Evolutionary conservation across 768 basidiomycete genomes (phyloP).

Genomic region (Pleurotus ostreatus): DNA sequence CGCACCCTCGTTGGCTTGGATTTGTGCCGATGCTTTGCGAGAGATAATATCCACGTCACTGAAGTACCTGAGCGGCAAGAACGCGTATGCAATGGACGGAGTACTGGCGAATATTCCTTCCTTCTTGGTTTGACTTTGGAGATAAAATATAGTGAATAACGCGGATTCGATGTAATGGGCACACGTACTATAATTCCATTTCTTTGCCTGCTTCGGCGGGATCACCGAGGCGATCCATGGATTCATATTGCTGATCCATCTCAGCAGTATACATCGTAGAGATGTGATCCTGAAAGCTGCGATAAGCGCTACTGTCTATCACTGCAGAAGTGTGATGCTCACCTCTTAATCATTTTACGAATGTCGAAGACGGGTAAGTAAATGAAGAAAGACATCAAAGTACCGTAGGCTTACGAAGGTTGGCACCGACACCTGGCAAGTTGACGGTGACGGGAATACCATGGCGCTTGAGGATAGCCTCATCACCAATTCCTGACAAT

Average conservation of each 20-base stretch:
- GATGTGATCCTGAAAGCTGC: slow-evolving; percentile 14
- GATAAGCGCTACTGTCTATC: too few species aligned
- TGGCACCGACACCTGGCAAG: slow-evolving; percentile 26
- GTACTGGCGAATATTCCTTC: slow-evolving; percentile 8
- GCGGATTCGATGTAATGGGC: neutral
- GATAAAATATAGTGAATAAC: neutral
- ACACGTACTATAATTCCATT: slow-evolving; percentile 13
- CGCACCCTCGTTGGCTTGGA: too few species aligned
- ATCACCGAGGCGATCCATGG: slow-evolving; percentile 12
- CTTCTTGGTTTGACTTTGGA: slow-evolving; percentile 1
- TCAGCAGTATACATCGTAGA: slow-evolving; percentile 9
- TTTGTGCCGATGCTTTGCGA: neutral
- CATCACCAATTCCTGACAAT: slow-evolving; percentile 22
- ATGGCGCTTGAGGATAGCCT: slow-evolving; percentile 11
- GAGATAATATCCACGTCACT: neutral
- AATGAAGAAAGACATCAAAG: too few species aligned
- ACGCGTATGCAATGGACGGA: slow-evolving; percentile 8
- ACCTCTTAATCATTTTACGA: too few species aligned
- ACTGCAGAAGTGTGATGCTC: too few species aligned
- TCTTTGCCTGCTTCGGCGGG: slow-evolving; percentile 11
- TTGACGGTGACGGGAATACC: slow-evolving; percentile 19
- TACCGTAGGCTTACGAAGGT: slow-evolving; percentile 18
- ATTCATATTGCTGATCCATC: slow-evolving; percentile 13
- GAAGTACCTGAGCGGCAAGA: slow-evolving; percentile 11
- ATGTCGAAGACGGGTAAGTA: too few species aligned